Conservation (phyloP, 768 basidiomycete species). For the Collybia mongolica region DNA sequence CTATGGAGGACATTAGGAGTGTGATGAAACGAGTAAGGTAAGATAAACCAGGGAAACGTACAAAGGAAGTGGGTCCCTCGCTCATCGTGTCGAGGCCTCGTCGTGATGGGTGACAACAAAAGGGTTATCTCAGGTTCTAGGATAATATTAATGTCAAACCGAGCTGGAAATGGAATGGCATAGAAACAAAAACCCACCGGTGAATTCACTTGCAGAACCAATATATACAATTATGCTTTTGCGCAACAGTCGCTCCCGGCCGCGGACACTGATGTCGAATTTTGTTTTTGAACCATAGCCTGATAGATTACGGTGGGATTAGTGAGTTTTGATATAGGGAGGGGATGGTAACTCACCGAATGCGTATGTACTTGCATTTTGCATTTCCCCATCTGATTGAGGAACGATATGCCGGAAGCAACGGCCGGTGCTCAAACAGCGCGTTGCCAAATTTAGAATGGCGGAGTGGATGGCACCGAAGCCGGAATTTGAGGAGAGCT, state of each 20-base stretch:
- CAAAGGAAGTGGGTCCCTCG: constrained; percentile 56
- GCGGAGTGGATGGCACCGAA: constrained; percentile 87
- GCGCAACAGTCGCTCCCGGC: constrained; percentile 56
- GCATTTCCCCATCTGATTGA: constrained; percentile 63
- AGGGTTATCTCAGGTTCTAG: constrained; percentile 73
- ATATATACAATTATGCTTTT: constrained; percentile 67
- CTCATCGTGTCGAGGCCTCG: constrained; percentile 57
- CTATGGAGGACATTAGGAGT: constrained; percentile 31
- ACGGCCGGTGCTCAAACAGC: constrained; percentile 58
- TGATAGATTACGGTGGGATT: constrained; percentile 16
- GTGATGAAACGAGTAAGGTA: not conserved
- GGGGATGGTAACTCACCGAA: constrained; percentile 42
- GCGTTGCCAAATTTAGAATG: constrained; percentile 71
- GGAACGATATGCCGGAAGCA: constrained; percentile 61
- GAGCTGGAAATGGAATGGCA: not conserved
- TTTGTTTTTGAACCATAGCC: constrained; percentile 53
- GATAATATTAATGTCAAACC: not conserved
- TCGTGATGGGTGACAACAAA: constrained; percentile 66
- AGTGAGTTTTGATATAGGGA: constrained; percentile 1
- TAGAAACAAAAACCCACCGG: constrained; percentile 36
- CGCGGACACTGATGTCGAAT: constrained; percentile 57
- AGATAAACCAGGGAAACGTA: constrained; percentile 28
- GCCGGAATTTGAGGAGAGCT: constrained; percentile 67
- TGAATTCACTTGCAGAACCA: constrained; percentile 71
- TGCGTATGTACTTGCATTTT: constrained; percentile 50